phyloP scores from a whole-genome alignment of 176 grass and related monocot species.

The Raddia distichophylla region DNA sequence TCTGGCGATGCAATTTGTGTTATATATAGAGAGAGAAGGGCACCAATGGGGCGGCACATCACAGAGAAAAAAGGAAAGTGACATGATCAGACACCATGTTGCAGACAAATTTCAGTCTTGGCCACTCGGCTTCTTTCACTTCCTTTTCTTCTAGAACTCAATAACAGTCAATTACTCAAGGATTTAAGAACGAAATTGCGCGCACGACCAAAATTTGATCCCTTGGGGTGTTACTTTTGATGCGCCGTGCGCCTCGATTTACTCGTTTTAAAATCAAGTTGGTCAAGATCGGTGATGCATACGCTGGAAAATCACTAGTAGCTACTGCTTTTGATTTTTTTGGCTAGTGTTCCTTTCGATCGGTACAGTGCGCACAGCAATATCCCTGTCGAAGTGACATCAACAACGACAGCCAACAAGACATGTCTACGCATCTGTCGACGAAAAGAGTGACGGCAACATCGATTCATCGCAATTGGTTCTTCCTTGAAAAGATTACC shows the following conservation, averaged over 20 bases:
- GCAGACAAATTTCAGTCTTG: not conserved
- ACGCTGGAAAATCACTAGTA: slow-evolving; percentile 31
- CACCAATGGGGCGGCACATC: not conserved
- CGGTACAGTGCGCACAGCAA: not conserved
- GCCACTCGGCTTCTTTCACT: too few species aligned
- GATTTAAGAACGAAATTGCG: not conserved
- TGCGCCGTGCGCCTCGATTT: not conserved
- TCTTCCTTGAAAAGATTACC: not conserved
- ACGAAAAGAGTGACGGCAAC: not conserved
- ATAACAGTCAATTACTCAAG: not conserved
- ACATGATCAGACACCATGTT: not conserved
- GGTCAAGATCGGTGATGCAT: not conserved
- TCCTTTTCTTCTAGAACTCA: too few species aligned
- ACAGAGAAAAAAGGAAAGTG: not conserved
- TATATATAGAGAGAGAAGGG: not conserved
- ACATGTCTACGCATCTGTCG: not conserved
- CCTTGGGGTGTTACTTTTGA: not conserved
- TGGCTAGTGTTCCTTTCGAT: not conserved
- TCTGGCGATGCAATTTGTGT: not conserved
- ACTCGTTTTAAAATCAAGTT: slow-evolving; percentile 2
- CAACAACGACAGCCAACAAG: slow-evolving; percentile 18
- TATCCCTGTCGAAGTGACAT: slow-evolving; percentile 5
- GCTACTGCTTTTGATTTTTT: too few species aligned
- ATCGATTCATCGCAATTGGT: not conserved
- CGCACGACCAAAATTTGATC: slow-evolving; percentile 7